phyloP scores from a whole-genome alignment of 768 basidiomycete genomes.

The Cyclocybe cylindracea region DNA sequence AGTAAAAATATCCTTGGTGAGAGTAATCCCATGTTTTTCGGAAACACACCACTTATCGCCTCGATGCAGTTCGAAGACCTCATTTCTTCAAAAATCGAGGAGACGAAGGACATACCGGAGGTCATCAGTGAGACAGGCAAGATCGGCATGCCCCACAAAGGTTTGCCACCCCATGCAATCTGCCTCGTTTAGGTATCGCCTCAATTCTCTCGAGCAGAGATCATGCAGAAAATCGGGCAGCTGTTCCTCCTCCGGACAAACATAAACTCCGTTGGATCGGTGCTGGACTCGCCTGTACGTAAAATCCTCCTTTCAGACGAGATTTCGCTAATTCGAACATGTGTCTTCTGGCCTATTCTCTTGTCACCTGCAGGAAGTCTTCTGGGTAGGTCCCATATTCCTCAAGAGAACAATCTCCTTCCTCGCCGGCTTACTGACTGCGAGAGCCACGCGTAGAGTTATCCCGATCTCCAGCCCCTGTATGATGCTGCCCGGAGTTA shows the following conservation, averaged over 20 bases:
- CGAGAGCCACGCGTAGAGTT: slow-evolving; percentile 55
- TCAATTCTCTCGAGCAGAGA: slow-evolving; percentile 51
- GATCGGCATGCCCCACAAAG: slow-evolving; percentile 87
- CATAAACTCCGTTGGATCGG: slow-evolving; percentile 94
- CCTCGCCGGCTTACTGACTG: background rate
- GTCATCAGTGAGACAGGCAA: slow-evolving; percentile 92
- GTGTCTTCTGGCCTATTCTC: background rate
- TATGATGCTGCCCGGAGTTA: slow-evolving; percentile 94
- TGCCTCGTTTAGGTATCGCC: slow-evolving; percentile 7
- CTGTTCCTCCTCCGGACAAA: slow-evolving; percentile 92
- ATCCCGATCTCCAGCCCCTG: slow-evolving; percentile 91
- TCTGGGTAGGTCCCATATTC: slow-evolving; percentile 66
- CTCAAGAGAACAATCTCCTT: background rate
- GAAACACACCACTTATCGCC: slow-evolving; percentile 1
- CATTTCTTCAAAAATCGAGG: slow-evolving; percentile 91
- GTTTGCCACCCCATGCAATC: slow-evolving; percentile 31
- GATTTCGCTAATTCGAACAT: slow-evolving; percentile 4
- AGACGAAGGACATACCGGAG: slow-evolving; percentile 95
- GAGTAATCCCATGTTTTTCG: slow-evolving; percentile 5
- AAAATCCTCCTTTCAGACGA: slow-evolving; percentile 7
- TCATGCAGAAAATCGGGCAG: slow-evolving; percentile 97
- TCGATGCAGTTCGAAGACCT: slow-evolving; percentile 79
- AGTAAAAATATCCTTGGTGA: slow-evolving; percentile 91
- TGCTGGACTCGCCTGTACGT: slow-evolving; percentile 91
- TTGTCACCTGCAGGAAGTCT: slow-evolving; percentile 67